A percentile compares a stretch with the other conserved stretches of the same genome.
Conservation (phyloP, 2,329 filamentous ascomycete genomes). For the Tolypocladium guangdongense region DNA sequence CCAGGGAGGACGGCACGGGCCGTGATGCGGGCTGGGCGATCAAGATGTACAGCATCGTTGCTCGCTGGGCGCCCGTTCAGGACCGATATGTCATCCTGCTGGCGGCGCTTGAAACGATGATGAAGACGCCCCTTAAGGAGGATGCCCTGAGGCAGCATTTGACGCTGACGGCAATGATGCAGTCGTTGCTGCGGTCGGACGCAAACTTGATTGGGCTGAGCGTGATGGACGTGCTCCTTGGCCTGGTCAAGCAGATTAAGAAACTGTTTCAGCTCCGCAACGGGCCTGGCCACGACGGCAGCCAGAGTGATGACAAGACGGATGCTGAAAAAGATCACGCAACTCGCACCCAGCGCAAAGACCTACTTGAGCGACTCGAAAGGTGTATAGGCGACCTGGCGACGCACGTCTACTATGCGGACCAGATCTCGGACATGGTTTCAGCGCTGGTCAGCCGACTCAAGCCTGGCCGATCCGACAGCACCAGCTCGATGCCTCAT, state of each 20-base stretch:
- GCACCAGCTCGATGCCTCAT: conserved; percentile 30
- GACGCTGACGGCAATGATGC: conserved; percentile 65
- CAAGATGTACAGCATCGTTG: conserved; percentile 66
- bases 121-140: conserved; percentile 57
- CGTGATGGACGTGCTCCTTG: conserved; percentile 86
- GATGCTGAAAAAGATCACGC: conserved; percentile 20
- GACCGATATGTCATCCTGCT: conserved; percentile 87
- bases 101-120: conserved; percentile 65
- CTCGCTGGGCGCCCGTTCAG: conserved; percentile 85
- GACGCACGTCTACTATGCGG: conserved; percentile 92
- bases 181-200: conserved; percentile 73
- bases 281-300: conserved; percentile 19
- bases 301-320: conserved; percentile 21
- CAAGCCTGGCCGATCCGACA: conserved; percentile 47
- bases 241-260: conserved; percentile 74
- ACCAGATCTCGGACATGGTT: conserved; percentile 94
- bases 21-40: conserved; percentile 64
- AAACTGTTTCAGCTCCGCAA: conserved; percentile 58
- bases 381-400: conserved; percentile 82
- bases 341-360: conserved; percentile 38
- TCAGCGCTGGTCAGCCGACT: conserved; percentile 67
- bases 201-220: conserved; percentile 92
- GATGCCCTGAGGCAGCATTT: conserved; percentile 64
- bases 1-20: conserved; percentile 26
- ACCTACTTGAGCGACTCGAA: conserved; percentile 62